Percentiles rank a stretch among this genome's conserved stretches.
Evolutionary conservation across 208 protist genomes (phyloP).

Genomic region (Polymyxa betae): DNA sequence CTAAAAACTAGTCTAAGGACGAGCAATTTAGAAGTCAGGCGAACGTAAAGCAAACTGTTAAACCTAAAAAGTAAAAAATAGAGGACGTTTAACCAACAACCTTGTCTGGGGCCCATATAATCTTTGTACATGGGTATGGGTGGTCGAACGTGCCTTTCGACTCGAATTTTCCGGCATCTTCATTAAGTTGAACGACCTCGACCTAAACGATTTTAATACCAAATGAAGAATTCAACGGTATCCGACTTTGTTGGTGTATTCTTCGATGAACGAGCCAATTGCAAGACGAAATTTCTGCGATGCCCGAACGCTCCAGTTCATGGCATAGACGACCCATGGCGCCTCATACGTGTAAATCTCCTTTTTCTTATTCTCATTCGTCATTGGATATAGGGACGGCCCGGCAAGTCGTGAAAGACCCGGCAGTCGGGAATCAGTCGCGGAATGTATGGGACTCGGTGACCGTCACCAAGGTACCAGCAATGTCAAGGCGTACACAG

Average conservation of each 20-base stretch:
- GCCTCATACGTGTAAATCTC: conserved; percentile 86
- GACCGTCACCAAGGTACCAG: too few relatives aligned
- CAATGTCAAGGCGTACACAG: too few relatives aligned
- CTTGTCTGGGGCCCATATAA: conserved; percentile 88
- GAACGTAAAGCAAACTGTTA: background rate
- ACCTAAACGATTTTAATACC: conserved; percentile 68
- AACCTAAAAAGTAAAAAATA: background rate
- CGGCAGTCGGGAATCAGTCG: too few relatives aligned
- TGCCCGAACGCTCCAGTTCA: conserved; percentile 83
- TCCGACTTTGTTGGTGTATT: conserved; percentile 88
- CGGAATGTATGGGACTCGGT: too few relatives aligned
- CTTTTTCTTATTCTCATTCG: conserved; percentile 58
- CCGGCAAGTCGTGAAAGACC: too few relatives aligned
- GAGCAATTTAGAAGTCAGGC: too few relatives aligned
- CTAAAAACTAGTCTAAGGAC: too few relatives aligned
- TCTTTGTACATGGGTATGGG: conserved; percentile 83
- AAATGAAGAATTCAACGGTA: conserved; percentile 73
- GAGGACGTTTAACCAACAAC: conserved; percentile 65
- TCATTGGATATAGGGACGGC: too few relatives aligned
- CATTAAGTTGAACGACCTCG: conserved; percentile 70
- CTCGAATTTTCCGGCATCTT: conserved; percentile 73
- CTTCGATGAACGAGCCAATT: conserved; percentile 91
- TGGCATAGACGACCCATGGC: conserved; percentile 89
- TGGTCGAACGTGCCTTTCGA: conserved; percentile 84
- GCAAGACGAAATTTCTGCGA: conserved; percentile 84